Base-by-base conservation (phyloP, 768 basidiomycete genomes). In the Hydnum rufescens region DNA sequence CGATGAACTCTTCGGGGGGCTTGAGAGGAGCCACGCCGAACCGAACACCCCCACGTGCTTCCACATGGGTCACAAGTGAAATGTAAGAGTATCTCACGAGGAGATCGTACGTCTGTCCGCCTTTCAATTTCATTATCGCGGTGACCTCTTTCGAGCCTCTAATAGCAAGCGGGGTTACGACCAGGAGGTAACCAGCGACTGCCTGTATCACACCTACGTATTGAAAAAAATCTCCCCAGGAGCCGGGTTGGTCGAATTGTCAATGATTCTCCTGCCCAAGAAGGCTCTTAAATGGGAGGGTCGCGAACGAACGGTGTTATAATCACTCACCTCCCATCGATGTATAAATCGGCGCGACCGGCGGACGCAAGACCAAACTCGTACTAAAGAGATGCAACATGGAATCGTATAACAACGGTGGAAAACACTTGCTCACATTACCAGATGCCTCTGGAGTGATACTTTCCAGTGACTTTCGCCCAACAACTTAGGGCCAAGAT, bases 1-100 rank as follows among this genome's bases (percentile, higher is more conserved):
- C 46, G 42, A 61, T 56, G 4, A 57, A 57, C 34, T 58, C 51
- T n/a, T 61, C 55, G 13, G 56, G 53, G 26, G 55, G 42, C 47
- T 58, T 51, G 23, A 58, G 42, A n/a, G 55, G 59, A 16, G 56
- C 51, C 3, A 55, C 60, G n/a, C 61, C 61, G 48, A 62, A 34
- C 5, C 59, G 58, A 29, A 62, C 36, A 5, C 57, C 60, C 5
- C 57, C 50, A 32, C 44, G 44, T 47, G 13, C 16, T 26, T 47
- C 13, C 44, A 28, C 26, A 39, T 25, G 13, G 16, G 44, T 8
- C 16, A 8, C 25, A 26, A 13, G 8, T 47, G 44, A 13, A 47
- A 13, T 16, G 26, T 47, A 47, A 13, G 8, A 8, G 26, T 47
- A 47, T 8, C 44, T 13, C 13, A 47, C 44, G 26, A 47, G 44